Conservation (phyloP, 1,284 basidiomycete species). For the Cryptococcus sp. region DNA sequence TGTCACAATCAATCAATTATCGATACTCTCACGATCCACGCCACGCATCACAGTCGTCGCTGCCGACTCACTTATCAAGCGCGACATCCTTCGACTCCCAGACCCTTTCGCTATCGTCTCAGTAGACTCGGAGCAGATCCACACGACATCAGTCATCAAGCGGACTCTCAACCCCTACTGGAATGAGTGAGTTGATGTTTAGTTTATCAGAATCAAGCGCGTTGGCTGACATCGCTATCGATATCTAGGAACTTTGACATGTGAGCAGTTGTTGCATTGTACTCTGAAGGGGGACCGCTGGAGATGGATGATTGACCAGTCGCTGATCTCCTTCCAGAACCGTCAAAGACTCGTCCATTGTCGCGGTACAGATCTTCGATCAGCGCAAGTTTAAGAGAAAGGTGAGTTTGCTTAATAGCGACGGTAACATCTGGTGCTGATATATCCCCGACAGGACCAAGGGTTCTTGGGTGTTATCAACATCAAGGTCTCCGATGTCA, state of each 20-base stretch:
- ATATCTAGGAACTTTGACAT: constrained; percentile 72
- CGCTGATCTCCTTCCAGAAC: constrained; percentile 57
- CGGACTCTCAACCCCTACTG: constrained; percentile 89
- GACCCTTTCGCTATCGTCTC: constrained; percentile 95
- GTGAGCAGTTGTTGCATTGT: constrained; percentile 52
- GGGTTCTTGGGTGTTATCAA: constrained; percentile 94
- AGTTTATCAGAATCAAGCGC: too few species aligned
- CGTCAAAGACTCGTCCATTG: constrained; percentile 85
- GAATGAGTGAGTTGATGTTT: constrained; percentile 63
- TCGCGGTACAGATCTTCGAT: constrained; percentile 94
- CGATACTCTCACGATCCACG: neutral
- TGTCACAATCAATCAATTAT: neutral
- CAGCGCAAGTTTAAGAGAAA: constrained; percentile 95
- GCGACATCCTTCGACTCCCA: constrained; percentile 86
- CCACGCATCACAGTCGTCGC: constrained; percentile 69
- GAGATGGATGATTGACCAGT: neutral
- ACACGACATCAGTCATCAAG: constrained; percentile 86
- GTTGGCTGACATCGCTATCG: neutral
- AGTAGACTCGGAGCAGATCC: constrained; percentile 90
- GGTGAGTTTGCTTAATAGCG: constrained; percentile 23
- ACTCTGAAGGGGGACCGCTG: neutral
- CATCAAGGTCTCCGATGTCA: constrained; percentile 81
- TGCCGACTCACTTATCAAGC: constrained; percentile 82
- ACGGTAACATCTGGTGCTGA: constrained; percentile 2
- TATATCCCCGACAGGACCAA: constrained; percentile 59